These are phyloP conservation scores for Cystobasidium sp. DNA, from an alignment of 1,284 basidiomycete genomes.

Conservation along the genomic window DNA sequence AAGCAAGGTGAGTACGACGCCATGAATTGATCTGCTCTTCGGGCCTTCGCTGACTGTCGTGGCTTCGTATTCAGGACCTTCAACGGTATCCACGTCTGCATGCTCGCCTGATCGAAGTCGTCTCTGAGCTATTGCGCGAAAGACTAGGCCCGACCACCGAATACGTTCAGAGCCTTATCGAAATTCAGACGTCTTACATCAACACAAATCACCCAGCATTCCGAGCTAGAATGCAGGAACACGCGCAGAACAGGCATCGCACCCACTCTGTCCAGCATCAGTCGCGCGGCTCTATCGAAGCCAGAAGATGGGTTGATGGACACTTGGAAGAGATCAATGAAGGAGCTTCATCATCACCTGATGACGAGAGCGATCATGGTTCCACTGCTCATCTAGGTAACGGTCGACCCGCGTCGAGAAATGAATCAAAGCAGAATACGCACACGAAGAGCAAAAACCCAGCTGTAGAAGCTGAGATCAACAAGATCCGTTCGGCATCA, in stretches of 20 bases:
- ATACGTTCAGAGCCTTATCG: slow-evolving; percentile 92
- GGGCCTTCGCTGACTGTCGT: neutral
- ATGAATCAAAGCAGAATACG: neutral
- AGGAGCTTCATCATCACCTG: slow-evolving; percentile 7
- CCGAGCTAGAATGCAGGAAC: slow-evolving; percentile 33
- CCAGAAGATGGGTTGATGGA: slow-evolving; percentile 27
- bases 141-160: slow-evolving; percentile 94
- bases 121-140: slow-evolving; percentile 93
- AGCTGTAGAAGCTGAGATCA: slow-evolving; percentile 49
- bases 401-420: slow-evolving; percentile 17
- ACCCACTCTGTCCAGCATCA: slow-evolving; percentile 12
- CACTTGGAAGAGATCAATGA: slow-evolving; percentile 40
- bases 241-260: slow-evolving; percentile 16
- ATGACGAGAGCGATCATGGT: slow-evolving; percentile 26
- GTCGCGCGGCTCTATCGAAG: slow-evolving; percentile 17
- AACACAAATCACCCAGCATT: slow-evolving; percentile 97
- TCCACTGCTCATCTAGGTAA: slow-evolving; percentile 38
- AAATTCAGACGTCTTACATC: slow-evolving; percentile 98
- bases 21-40: neutral
- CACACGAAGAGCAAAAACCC: slow-evolving; percentile 13
- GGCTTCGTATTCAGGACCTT: slow-evolving; percentile 69
- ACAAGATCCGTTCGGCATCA: slow-evolving; percentile 74
- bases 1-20: slow-evolving; percentile 65
- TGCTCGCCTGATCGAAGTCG: slow-evolving; percentile 93
- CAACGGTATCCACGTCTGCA: slow-evolving; percentile 94